Conservation (phyloP, 2,329 filamentous ascomycete species). For the Malbranchea cinnamomea region DNA sequence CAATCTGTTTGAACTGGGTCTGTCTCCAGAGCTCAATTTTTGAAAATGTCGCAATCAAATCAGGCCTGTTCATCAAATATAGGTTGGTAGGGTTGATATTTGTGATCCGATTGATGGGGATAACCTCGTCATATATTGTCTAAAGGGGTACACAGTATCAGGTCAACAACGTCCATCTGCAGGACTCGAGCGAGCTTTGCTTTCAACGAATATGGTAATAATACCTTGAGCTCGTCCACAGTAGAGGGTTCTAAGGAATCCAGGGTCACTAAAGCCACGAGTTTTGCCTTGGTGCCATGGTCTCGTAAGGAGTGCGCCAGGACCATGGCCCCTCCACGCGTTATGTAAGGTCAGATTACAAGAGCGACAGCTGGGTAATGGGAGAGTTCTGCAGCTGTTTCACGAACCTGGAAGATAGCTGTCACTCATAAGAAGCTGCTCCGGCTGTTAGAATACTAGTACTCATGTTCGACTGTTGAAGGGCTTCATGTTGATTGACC, state of each 20-base stretch:
- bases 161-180: too few relatives aligned
- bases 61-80: slow-evolving; percentile 77
- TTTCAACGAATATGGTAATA: slow-evolving; percentile 15
- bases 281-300: slow-evolving; percentile 69
- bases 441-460: slow-evolving; percentile 4
- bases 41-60: slow-evolving; percentile 85
- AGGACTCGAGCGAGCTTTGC: too few relatives aligned
- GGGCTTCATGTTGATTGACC: too few relatives aligned
- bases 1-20: slow-evolving; percentile 76
- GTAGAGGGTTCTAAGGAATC: slow-evolving; percentile 64
- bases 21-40: slow-evolving; percentile 93
- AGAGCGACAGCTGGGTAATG: background rate
- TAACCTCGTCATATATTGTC: slow-evolving; percentile 75
- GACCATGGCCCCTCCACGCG: slow-evolving; percentile 61
- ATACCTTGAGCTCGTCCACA: slow-evolving; percentile 63
- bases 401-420: slow-evolving; percentile 73
- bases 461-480: background rate
- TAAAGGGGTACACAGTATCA: slow-evolving; percentile 21
- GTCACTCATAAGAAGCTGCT: slow-evolving; percentile 79
- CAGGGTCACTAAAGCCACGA: slow-evolving; percentile 69
- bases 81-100: slow-evolving; percentile 71
- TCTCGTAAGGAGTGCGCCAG: slow-evolving; percentile 90
- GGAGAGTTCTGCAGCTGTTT: slow-evolving; percentile 3
- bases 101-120: slow-evolving; percentile 65
- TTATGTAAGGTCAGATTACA: slow-evolving; percentile 9